Evolutionary conservation across 495 filamentous ascomycete genomes (phyloP).

Genomic region (Hypomontagnella monticulosa): DNA sequence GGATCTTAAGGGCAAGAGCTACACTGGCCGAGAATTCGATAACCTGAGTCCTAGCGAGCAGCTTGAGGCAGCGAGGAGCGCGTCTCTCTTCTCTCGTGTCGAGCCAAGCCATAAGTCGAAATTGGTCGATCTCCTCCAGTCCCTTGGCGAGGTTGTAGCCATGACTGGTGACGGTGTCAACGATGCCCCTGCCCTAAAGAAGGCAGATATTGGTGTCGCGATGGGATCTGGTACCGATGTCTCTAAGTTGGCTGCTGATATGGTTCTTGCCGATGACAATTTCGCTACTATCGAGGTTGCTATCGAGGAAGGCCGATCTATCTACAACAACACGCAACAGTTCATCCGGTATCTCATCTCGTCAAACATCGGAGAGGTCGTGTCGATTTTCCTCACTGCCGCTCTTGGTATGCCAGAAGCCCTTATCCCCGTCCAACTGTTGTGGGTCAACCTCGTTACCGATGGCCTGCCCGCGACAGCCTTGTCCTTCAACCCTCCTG

Average conservation of each 20-base stretch:
- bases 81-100: conserved; percentile 95
- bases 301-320: conserved; percentile 96
- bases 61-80: conserved; percentile 81
- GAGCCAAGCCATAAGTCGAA: conserved; percentile 96
- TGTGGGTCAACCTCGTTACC: conserved; percentile 99
- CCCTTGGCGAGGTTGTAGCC: conserved; percentile 91
- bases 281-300: conserved; percentile 97
- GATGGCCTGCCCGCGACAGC: conserved; percentile 97
- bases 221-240: conserved; percentile 99
- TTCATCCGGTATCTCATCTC: conserved; percentile 99
- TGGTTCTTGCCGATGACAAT: conserved; percentile 99
- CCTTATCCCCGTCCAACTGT: conserved; percentile 93
- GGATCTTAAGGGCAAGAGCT: conserved; percentile 90
- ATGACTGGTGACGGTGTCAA: conserved; percentile 99
- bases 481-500: conserved; percentile 95
- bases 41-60: conserved; percentile 80
- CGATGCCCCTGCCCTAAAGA: conserved; percentile 97
- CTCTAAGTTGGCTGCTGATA: conserved; percentile 94
- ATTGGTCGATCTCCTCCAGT: conserved; percentile 95
- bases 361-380: conserved; percentile 98
- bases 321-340: conserved; percentile 99
- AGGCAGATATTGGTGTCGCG: conserved; percentile 97
- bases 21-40: conserved; percentile 94
- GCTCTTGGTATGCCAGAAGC: conserved; percentile 98
- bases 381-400: conserved; percentile 98